Base-by-base conservation (phyloP, 805 yeast species). In the Wickerhamomyces ciferrii region DNA sequence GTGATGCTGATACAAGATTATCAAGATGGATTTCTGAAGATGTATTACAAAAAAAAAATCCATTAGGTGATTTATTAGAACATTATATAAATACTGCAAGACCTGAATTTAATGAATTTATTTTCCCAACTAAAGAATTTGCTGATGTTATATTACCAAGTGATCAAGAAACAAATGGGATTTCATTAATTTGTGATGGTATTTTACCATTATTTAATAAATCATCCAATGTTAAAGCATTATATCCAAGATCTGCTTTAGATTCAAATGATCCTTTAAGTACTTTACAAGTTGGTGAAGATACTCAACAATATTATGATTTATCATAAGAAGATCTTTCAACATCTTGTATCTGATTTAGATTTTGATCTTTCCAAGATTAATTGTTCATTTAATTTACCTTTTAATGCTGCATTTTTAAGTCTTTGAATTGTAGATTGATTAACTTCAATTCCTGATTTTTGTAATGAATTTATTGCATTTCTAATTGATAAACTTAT, bases 1-100 rank as follows among this genome's bases (percentile, higher is more conserved):
- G 89, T 50, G 97, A 91, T 63, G 81, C 92, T 1, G 98, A 91
- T 62, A 80, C 85, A 5, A 68, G 97, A 45, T 68, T 91, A 37
- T 82, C 88, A n/a, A 76, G 96, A 52, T 80, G 94, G 85, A 83
- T 87, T 41, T 68, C 48, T 11, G 45, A 53, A 13, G 61, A 51
- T 32, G 73, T 67, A 20, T 43, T 64, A 3, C 50, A 50, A 6
- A 58, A 55, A 7, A 51, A 56, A 1, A 38, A 46, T 3, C 54
- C 55, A 19, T 52, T 70, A 7, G 60, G 55, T 11, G 56, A 52
- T 1, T 52, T 74, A 17, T 43, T 74, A 31, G 66, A 67, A 35
- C 46, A 63, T 32, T 87, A 87, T 61, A 61, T 87, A 37, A 72
- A 69, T 40, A 64, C 68, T 5, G 78, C 87, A 2, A 71, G 88